phyloP scores from a whole-genome alignment of 345 rosid genomes.

The Murraya paniculata region DNA sequence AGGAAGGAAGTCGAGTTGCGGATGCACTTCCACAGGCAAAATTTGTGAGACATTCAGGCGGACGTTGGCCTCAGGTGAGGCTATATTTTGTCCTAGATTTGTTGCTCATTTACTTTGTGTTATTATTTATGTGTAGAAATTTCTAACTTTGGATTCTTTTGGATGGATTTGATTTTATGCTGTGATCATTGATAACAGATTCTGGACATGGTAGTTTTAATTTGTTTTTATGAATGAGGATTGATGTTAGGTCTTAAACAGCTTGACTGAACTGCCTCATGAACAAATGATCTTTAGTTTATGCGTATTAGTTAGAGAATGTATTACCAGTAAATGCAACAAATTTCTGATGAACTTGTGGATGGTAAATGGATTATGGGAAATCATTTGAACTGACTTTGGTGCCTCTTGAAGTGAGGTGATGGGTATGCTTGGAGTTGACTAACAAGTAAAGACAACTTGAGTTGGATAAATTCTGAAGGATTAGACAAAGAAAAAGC shows the following conservation, averaged over 20 bases:
- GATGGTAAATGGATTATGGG: background rate
- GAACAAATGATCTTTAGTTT: background rate
- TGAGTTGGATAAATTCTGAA: background rate
- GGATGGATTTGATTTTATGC: background rate
- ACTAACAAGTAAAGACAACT: background rate
- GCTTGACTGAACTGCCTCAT: background rate
- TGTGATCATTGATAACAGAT: background rate
- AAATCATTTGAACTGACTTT: background rate
- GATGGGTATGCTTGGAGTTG: background rate
- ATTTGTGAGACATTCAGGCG: conserved; percentile 65
- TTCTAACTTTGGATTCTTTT: background rate
- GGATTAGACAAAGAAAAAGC: background rate
- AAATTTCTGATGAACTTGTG: background rate
- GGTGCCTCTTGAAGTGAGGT: background rate
- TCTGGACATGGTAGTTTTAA: background rate
- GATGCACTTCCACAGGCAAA: conserved; percentile 74
- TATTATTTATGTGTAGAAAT: background rate
- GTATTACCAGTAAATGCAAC: background rate
- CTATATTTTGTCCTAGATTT: background rate
- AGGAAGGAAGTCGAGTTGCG: conserved; percentile 53
- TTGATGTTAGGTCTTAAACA: background rate
- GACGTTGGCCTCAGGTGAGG: conserved; percentile 92
- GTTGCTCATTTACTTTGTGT: background rate
- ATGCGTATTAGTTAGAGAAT: background rate
- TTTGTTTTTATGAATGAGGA: background rate